Percentiles rank a stretch among this genome's conserved stretches.
phyloP scores from a whole-genome alignment of 164 flowering plant genomes.

The Macadamia tetraphylla region DNA sequence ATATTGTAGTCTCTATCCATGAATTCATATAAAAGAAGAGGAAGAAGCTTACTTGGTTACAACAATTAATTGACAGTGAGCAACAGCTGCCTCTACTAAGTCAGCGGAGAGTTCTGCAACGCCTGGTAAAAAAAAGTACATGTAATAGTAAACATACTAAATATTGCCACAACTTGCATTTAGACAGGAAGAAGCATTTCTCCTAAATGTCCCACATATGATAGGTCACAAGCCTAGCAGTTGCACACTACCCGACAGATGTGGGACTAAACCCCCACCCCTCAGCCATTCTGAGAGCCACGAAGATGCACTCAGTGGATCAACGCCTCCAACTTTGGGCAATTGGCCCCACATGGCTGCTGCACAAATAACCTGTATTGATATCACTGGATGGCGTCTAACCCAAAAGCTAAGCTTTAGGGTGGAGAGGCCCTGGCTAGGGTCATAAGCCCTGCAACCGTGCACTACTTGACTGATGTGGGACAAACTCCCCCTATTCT shows the following conservation, averaged over 20 bases:
- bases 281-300: too few species aligned
- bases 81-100: conserved; percentile 73
- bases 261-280: not conserved
- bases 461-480: too few species aligned
- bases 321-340: too few species aligned
- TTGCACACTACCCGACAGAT: not conserved
- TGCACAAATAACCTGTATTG: too few species aligned
- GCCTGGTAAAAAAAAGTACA: conserved; percentile 37
- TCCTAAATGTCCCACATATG: not conserved
- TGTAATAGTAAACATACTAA: not conserved
- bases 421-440: too few species aligned
- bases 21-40: not conserved
- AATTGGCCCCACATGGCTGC: too few species aligned
- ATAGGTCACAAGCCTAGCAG: not conserved
- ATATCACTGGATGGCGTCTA: too few species aligned
- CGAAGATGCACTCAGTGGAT: too few species aligned
- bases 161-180: not conserved
- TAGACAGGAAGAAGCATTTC: not conserved
- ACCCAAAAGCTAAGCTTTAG: too few species aligned
- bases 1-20: not conserved
- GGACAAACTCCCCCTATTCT: too few species aligned
- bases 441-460: too few species aligned
- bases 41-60: conserved; percentile 76
- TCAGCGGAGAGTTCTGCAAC: conserved; percentile 75
- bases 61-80: conserved; percentile 92